Evolutionary conservation across 768 basidiomycete genomes (phyloP).

Genomic region (Boletus patriciae): DNA sequence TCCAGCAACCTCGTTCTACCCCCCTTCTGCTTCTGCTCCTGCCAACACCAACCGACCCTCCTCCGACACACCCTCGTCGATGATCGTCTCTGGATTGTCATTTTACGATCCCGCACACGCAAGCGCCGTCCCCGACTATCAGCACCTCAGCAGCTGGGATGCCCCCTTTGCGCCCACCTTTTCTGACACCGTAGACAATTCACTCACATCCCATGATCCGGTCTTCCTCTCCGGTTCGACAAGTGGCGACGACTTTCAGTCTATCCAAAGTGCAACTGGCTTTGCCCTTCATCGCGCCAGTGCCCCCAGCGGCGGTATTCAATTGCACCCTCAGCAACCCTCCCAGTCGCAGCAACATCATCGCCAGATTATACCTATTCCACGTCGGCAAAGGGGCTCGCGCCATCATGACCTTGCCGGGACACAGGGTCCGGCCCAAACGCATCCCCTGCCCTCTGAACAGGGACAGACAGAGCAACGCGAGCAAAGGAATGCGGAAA

Average conservation of each 20-base stretch:
- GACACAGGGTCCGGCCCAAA: not conserved
- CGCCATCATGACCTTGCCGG: not conserved
- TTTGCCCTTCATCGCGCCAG: not conserved
- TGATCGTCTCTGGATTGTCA: constrained; percentile 56
- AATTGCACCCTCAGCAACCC: not conserved
- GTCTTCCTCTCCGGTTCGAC: not conserved
- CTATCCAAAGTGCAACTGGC: not conserved
- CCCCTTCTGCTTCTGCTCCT: not conserved
- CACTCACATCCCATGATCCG: not conserved
- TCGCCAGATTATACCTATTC: constrained; percentile 13
- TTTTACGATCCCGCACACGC: constrained; percentile 52
- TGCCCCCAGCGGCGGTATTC: not conserved
- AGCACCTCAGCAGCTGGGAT: constrained; percentile 39
- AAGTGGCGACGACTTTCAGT: not conserved
- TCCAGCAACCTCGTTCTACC: not conserved
- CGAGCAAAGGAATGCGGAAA: constrained; percentile 6
- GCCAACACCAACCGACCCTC: not conserved
- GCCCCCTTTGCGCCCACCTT: constrained; percentile 16
- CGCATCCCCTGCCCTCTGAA: not conserved
- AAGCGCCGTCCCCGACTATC: constrained; percentile 40
- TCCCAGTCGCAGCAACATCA: constrained; percentile 8
- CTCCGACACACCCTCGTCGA: constrained; percentile 22
- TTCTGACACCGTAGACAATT: not conserved
- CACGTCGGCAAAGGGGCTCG: constrained; percentile 1
- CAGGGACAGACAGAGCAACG: not conserved